Evolutionary conservation across 163 green algal species (phyloP).

Genomic region (Trebouxiophyceae sp.): DNA sequence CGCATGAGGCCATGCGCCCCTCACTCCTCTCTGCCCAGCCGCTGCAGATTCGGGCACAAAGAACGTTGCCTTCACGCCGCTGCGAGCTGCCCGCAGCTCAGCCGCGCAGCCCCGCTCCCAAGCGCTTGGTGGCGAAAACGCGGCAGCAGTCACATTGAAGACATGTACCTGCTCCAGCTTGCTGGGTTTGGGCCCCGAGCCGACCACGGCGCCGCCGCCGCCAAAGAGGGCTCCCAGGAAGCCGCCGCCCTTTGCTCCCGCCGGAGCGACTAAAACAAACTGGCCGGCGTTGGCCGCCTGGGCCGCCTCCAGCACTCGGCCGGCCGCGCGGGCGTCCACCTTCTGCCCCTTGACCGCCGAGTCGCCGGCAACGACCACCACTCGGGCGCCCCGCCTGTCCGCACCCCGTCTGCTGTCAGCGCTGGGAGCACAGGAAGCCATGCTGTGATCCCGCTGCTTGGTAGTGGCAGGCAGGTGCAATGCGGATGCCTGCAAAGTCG

Average conservation of each 20-base stretch:
- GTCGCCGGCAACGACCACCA: constrained; percentile 18
- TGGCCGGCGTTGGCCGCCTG: not conserved
- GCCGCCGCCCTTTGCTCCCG: constrained; percentile 4
- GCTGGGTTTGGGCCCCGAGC: constrained; percentile 2
- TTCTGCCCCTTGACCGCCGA: not conserved
- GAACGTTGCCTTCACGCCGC: too few species aligned
- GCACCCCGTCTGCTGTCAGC: not conserved
- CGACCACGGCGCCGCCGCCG: constrained; percentile 1
- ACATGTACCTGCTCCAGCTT: constrained; percentile 20
- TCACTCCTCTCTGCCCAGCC: too few species aligned
- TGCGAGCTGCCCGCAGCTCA: too few species aligned
- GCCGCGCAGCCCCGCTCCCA: too few species aligned
- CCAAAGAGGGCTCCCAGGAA: constrained; percentile 10
- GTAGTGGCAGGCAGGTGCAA: too few species aligned
- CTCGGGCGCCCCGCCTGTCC: constrained; percentile 4
- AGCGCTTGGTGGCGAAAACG: too few species aligned
- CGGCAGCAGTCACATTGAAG: too few species aligned
- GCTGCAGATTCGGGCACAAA: too few species aligned
- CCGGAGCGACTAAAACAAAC: constrained; percentile 18
- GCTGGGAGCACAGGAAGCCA: too few species aligned
- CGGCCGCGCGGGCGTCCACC: constrained; percentile 1
- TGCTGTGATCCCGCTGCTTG: too few species aligned
- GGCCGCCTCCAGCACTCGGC: constrained; percentile 11
- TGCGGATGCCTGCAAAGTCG: too few species aligned
- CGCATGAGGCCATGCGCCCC: too few species aligned